Evolutionary conservation across 371 early-diverging fungal genomes (phyloP), one percentile per base, ranked within the genome.

Genomic region (Neoconidiobolus thromboides): DNA sequence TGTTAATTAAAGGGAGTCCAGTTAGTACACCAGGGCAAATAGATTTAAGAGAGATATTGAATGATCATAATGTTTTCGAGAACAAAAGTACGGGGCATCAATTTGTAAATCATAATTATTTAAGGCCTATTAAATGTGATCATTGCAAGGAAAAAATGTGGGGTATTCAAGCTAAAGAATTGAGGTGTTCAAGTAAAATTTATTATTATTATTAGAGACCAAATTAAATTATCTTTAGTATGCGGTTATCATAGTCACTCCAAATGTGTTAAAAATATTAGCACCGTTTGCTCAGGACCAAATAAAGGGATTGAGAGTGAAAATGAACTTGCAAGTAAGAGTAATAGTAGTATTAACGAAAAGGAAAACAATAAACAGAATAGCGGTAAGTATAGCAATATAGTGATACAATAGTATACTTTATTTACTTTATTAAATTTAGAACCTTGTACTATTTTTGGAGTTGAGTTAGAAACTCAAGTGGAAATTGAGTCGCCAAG

Each of bases 121-220:
- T 83, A 41, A 72, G 80, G 39, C 83, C 88, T 2, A 68, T 77
- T 38, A 83, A 83, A 36, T 91, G 94, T 62, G 89, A 88, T 57
- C 73, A 71, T 43, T 93, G 94, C 61, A 72, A 74, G 36, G 93
- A 93, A 47, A 86, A 87, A 59, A 75, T 93, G 52, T 87, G 91
- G 86, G 86, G 89, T 6, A 67, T 82, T 1, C 73, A 74, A 26
- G 72, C 67, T 64, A 77, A 79, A 47, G 89, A 88, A 60, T 64
- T 84, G 55, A 69, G 80, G 9, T 94, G 94, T 69, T 77, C 79
- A 42, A 74, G 82, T 82, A 77, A 66, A 26, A 26, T 26, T 26
- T 26, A 26, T 26, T 26, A 26, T 58, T 55, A 39, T 7, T 47
- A 6, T 0, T 54, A 37, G 36, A n/a, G 52, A 9, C n/a, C 40